A percentile compares a stretch with the other conserved stretches of the same genome.
phyloP scores from a whole-genome alignment of 179 eudicot genomes.

The Beta macrorhiza region DNA sequence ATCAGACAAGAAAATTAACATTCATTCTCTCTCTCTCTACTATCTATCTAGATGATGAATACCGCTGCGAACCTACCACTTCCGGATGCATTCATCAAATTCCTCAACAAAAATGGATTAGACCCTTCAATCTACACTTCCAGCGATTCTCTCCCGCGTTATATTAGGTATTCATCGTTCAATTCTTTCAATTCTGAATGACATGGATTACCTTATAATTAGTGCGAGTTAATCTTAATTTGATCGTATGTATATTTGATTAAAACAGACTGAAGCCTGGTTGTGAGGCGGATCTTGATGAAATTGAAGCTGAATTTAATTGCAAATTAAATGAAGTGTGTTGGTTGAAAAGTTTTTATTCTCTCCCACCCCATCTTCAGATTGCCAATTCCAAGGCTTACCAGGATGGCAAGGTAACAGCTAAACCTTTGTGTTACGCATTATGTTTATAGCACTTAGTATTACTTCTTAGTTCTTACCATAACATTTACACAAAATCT shows the following conservation, averaged over 20 bases:
- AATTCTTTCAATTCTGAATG: neutral
- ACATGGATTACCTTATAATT: neutral
- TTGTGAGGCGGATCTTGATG: conserved; percentile 47
- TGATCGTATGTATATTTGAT: conserved; percentile 8
- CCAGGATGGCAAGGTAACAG: conserved; percentile 70
- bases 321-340: conserved; percentile 51
- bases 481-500: too few relatives aligned
- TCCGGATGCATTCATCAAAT: conserved; percentile 68
- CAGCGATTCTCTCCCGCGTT: conserved; percentile 61
- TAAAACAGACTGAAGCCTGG: conserved; percentile 73
- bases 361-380: conserved; percentile 64
- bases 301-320: conserved; percentile 62
- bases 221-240: neutral
- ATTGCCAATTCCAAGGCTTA: conserved; percentile 76
- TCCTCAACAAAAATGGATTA: conserved; percentile 61
- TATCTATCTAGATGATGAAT: conserved; percentile 1
- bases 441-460: neutral
- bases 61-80: conserved; percentile 31
- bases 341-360: conserved; percentile 76
- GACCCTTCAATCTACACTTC: conserved; percentile 60
- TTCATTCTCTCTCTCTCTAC: too few relatives aligned
- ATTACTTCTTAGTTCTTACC: too few relatives aligned
- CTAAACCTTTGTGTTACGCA: neutral
- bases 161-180: conserved; percentile 47
- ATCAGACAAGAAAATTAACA: too few relatives aligned